These are phyloP conservation scores for Coix lacrymajobi DNA, from an alignment of 176 grass and related monocot genomes.

Conservation along the genomic window DNA sequence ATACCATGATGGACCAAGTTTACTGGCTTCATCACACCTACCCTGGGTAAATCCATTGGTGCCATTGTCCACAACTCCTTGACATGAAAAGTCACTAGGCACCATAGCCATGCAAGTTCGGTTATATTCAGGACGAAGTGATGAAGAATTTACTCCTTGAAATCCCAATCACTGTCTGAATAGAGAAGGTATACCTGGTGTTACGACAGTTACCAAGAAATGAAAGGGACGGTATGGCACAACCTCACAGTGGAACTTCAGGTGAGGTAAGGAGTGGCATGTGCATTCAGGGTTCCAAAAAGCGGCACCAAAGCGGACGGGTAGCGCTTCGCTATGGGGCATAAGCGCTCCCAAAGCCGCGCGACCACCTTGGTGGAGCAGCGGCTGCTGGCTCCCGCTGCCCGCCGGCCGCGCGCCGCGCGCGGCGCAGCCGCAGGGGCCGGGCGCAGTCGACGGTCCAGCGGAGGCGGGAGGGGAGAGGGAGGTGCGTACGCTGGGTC, in stretches of 20 bases:
- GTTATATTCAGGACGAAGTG: constrained; percentile 9
- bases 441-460: too few relatives aligned
- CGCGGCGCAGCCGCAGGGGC: too few relatives aligned
- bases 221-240: not conserved
- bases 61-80: constrained; percentile 51
- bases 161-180: constrained; percentile 18
- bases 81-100: constrained; percentile 38
- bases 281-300: too few relatives aligned
- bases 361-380: too few relatives aligned
- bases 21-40: constrained; percentile 33
- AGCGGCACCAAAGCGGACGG: too few relatives aligned
- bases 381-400: too few relatives aligned
- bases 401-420: too few relatives aligned
- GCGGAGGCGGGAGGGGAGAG: too few relatives aligned
- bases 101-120: constrained; percentile 41
- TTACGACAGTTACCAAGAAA: constrained; percentile 1
- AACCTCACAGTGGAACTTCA: not conserved
- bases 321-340: too few relatives aligned
- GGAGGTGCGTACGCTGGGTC: too few relatives aligned
- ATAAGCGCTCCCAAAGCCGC: too few relatives aligned
- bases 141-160: constrained; percentile 20
- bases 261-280: too few relatives aligned
- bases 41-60: constrained; percentile 31
- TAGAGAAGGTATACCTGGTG: not conserved
- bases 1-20: constrained; percentile 83